phyloP scores from a whole-genome alignment of 2,329 filamentous ascomycete species.

The Niveomyces coronatus region DNA sequence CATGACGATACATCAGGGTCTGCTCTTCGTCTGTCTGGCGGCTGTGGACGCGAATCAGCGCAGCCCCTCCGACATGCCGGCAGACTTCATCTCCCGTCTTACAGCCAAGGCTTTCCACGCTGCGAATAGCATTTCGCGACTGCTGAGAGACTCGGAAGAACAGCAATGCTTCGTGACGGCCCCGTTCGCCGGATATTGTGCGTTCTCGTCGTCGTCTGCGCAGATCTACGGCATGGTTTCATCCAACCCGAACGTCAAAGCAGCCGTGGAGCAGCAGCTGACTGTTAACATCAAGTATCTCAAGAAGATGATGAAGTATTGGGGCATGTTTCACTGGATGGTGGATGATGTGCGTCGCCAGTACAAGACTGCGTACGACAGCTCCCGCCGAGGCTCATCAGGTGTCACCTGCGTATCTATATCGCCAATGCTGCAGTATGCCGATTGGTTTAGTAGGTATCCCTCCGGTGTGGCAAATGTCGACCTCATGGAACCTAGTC shows the following conservation, averaged over 20 bases:
- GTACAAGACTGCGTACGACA: constrained; percentile 76
- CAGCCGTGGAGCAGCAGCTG: constrained; percentile 71
- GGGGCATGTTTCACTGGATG: constrained; percentile 98
- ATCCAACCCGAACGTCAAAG: constrained; percentile 65
- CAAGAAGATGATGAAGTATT: constrained; percentile 91
- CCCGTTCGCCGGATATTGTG: constrained; percentile 90
- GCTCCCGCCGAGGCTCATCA: constrained; percentile 52
- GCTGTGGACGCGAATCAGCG: constrained; percentile 59
- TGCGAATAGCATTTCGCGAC: constrained; percentile 74
- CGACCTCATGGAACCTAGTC: constrained; percentile 70
- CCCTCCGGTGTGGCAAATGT: constrained; percentile 80
- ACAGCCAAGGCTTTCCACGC: constrained; percentile 69
- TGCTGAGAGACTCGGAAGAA: constrained; percentile 71
- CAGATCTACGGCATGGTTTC: constrained; percentile 90
- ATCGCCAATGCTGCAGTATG: constrained; percentile 78
- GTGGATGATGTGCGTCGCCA: constrained; percentile 84
- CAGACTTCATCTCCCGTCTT: constrained; percentile 66
- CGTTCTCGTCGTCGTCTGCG: constrained; percentile 87
- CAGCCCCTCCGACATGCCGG: constrained; percentile 61
- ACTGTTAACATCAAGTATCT: constrained; percentile 83
- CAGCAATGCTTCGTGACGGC: constrained; percentile 62
- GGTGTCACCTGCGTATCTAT: constrained; percentile 33
- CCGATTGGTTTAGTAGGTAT: constrained; percentile 94
- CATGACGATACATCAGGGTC: constrained; percentile 79
- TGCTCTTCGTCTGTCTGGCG: constrained; percentile 82